Conservation (phyloP, 1,284 basidiomycete genomes). For the Tilletia horrida region DNA sequence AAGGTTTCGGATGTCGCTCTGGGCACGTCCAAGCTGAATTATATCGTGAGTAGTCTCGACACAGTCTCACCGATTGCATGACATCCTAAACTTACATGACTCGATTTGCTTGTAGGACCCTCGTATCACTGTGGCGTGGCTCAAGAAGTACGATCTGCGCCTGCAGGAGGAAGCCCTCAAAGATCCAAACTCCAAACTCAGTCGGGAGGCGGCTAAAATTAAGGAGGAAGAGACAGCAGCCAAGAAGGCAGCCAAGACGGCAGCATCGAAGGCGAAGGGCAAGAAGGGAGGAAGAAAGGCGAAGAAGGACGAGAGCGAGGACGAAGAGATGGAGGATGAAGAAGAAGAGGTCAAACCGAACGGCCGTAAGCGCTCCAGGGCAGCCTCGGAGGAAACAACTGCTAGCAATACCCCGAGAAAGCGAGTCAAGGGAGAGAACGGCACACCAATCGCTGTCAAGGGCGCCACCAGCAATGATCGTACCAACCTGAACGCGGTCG, state of each 20-base stretch:
- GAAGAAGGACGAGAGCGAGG: constrained; percentile 18
- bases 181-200: constrained; percentile 8
- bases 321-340: constrained; percentile 4
- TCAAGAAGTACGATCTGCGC: constrained; percentile 51
- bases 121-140: constrained; percentile 52
- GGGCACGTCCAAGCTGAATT: constrained; percentile 54
- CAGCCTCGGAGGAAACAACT: background rate
- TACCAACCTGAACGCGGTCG: constrained; percentile 24
- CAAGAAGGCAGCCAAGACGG: constrained; percentile 7
- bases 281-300: constrained; percentile 25
- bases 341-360: constrained; percentile 27
- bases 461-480: background rate
- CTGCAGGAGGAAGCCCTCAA: constrained; percentile 24
- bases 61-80: background rate
- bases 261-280: constrained; percentile 19
- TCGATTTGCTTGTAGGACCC: constrained; percentile 31
- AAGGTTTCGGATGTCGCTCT: constrained; percentile 52
- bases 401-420: background rate
- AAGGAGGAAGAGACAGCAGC: constrained; percentile 25
- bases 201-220: constrained; percentile 25
- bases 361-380: constrained; percentile 13
- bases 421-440: constrained; percentile 12
- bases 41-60: constrained; percentile 30
- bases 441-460: background rate
- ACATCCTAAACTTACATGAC: background rate